phyloP scores from a whole-genome alignment of 768 basidiomycete genomes.

The Jaapia argillacea region DNA sequence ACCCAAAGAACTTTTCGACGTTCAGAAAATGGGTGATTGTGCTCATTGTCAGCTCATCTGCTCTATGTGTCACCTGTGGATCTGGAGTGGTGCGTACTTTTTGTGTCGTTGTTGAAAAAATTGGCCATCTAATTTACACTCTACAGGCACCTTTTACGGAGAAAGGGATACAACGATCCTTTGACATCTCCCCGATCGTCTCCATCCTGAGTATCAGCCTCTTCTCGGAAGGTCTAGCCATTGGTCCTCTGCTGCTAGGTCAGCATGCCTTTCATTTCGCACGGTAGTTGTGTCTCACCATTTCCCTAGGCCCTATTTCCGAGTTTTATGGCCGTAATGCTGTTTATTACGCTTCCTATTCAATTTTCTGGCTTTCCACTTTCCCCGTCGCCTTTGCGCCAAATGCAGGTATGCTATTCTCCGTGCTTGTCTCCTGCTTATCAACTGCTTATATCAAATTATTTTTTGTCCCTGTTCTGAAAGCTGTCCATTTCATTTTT shows the following conservation, averaged over 20 bases:
- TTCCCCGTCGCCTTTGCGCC: conserved; percentile 71
- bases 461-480: conserved; percentile 1
- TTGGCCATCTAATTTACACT: no score
- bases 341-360: conserved; percentile 55
- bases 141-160: conserved; percentile 55
- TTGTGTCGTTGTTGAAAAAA: no score
- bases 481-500: conserved; percentile 53
- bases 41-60: conserved; percentile 13
- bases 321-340: conserved; percentile 54
- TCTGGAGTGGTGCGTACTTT: conserved; percentile 40
- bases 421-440: background rate
- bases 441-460: background rate
- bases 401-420: conserved; percentile 37
- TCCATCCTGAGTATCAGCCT: conserved; percentile 39
- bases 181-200: conserved; percentile 45
- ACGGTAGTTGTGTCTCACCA: no score
- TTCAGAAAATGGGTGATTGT: conserved; percentile 17
- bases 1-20: conserved; percentile 12
- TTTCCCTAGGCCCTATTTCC: conserved; percentile 28
- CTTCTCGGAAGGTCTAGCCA: conserved; percentile 25
- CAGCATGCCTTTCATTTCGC: no score
- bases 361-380: conserved; percentile 47
- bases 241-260: conserved; percentile 20
- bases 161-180: conserved; percentile 36
- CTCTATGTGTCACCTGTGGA: conserved; percentile 30